Base-by-base conservation (phyloP, 768 basidiomycete genomes). In the Collybia mongolica region DNA sequence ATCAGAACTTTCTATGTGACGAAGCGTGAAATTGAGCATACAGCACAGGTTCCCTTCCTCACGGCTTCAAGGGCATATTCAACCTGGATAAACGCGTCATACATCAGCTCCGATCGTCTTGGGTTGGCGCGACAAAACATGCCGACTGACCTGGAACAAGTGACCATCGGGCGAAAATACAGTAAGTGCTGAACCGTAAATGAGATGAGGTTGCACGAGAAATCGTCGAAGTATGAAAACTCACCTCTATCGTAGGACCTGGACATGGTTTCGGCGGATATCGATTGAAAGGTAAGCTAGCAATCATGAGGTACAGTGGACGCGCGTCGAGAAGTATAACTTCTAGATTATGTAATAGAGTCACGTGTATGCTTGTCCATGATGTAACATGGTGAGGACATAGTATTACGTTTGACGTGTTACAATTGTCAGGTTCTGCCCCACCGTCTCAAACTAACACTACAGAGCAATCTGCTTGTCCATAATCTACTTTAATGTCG, bases 31-130 rank as follows among this genome's bases (percentile, higher is more conserved):
- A 32, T 29, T 36, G 48, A 44, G 52, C 82, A 61, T 65, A 98
- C 97, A 52, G 95, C 96, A 68, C 95, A 98, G 11, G 97, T 98
- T 39, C 97, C 97, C 67, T 94, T 92, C 61, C 92, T 76, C 48
- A 98, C 97, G 48, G 97, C 97, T 71, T 99, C 97, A n/a, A 88
- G 74, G 11, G 97, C 97, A 69, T 99, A 99, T 73, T 99, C 97
- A 58, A 99, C 97, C 94, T 98, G 70, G 43, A 52, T 53, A 22
- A 63, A 56, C 32, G 63, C 54, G 54, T 62, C 44, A 59, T 54
- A 47, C 45, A 32, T 57, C 32, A 54, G 44, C 38, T 18, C 47
- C 48, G 48, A 54, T 42, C n/a, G 49, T 40, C 39, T 32, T 56
- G 29, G 45, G 47, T 49, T 39, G 37, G 44, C 49, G 44, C 47